Base-by-base conservation (phyloP, 2,329 filamentous ascomycete genomes). In the Clarireedia paspali region DNA sequence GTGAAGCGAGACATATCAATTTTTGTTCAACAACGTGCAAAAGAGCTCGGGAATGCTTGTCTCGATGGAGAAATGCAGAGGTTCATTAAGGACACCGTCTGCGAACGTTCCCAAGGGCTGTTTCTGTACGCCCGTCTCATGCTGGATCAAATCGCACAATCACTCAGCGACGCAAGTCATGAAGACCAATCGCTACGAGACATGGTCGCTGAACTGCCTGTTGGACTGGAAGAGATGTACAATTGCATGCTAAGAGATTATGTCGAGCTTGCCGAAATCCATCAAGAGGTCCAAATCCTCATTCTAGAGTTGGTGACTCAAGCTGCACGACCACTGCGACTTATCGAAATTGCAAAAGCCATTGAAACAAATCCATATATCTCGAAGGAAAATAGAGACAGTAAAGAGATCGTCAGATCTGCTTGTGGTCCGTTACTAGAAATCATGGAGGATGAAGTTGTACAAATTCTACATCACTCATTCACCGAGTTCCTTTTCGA, bases 401-500 rank as follows among this genome's bases (percentile, higher is more conserved):
- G 63, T 34, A 76, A 76, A 56, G 52, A 64, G 1, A 59, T 74
- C 5, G 66, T 74, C 10, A 63, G 68, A 26, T 64, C 61, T 10
- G 66, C 69, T 6, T 75, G 72, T 57, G 74, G 73, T 1, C 69
- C 73, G 7, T 59, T 77, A 34, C 58, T 77, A 1, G 74, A 77
- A 57, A 64, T 76, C 20, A 63, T 74, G 2, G 71, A 74, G 17
- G 73, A 77, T 49, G 75, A 75, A 52, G 73, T 71, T 0, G 57
- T 77, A 9, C 69, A 70, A 17, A 69, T 77, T 5, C 71, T 77
- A 6, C 75, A 78, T 58, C 75, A 77, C 52, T 77, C 74, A 0
- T 72, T 78, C 42, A 77, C 75, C 2, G 75, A 78, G 53, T 78
- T 73, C 56, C 59, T 77, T 10, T 66, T 68, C 1, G 71, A 70